Conservation (phyloP, 345 rosid genomes). For the Hibiscus mutabilis region DNA sequence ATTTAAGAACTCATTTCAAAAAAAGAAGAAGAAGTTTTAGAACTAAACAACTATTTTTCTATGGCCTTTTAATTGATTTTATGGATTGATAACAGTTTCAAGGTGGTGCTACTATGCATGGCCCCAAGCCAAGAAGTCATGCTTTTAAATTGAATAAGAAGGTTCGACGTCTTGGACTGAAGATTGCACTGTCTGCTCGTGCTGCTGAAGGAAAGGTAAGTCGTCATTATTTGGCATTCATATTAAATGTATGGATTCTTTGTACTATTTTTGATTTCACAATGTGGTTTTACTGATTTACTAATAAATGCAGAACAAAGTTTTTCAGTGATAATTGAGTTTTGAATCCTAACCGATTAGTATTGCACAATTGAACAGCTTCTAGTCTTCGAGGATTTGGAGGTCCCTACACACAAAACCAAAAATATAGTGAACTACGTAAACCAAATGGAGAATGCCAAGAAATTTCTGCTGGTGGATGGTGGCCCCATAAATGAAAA, state of each 20-base stretch:
- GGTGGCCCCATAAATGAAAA: slow-evolving; percentile 75
- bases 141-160: slow-evolving; percentile 82
- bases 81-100: slow-evolving; percentile 55
- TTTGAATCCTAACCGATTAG: slow-evolving; percentile 6
- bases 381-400: slow-evolving; percentile 68
- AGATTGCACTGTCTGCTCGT: slow-evolving; percentile 84
- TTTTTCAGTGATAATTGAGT: not conserved
- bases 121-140: slow-evolving; percentile 94
- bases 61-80: slow-evolving; percentile 14
- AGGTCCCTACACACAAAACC: slow-evolving; percentile 77
- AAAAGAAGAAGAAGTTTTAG: no score
- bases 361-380: slow-evolving; percentile 46
- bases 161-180: slow-evolving; percentile 81
- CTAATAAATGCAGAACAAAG: not conserved
- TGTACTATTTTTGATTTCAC: not conserved
- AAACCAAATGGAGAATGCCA: slow-evolving; percentile 66
- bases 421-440: slow-evolving; percentile 61
- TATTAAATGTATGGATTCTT: not conserved
- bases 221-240: slow-evolving; percentile 9
- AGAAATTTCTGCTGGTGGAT: slow-evolving; percentile 77
- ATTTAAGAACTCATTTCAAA: no score
- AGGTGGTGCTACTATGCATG: slow-evolving; percentile 85
- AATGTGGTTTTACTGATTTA: not conserved
- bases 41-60: not conserved
- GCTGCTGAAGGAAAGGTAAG: slow-evolving; percentile 94